Percentiles rank a stretch among this genome's conserved stretches.
These are phyloP conservation scores for Talaromyces rugulosus DNA, from an alignment of 2,329 filamentous ascomycete species.

Conservation along the genomic window DNA sequence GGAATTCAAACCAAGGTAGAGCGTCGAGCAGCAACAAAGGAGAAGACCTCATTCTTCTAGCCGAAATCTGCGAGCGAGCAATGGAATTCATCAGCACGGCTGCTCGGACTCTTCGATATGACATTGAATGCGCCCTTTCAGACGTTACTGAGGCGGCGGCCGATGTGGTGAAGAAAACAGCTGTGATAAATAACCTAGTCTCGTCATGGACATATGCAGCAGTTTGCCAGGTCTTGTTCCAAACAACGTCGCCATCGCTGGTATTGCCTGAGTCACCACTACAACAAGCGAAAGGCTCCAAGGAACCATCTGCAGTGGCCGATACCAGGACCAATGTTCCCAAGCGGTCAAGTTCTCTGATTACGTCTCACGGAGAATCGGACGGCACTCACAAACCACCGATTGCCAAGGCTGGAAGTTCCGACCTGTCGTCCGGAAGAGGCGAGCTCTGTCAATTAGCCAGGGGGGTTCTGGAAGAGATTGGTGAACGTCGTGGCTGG, in stretches of 20 bases:
- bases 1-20: conserved; percentile 24
- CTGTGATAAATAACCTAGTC: conserved; percentile 44
- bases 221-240: conserved; percentile 39
- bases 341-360: conserved; percentile 37
- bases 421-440: conserved; percentile 76
- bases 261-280: conserved; percentile 34
- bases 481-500: conserved; percentile 71
- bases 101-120: conserved; percentile 72
- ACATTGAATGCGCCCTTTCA: conserved; percentile 63
- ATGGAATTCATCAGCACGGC: conserved; percentile 79
- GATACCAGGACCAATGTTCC: conserved; percentile 29
- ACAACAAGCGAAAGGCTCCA: conserved; percentile 23
- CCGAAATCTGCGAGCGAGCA: conserved; percentile 78
- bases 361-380: conserved; percentile 3
- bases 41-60: conserved; percentile 75
- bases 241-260: conserved; percentile 35
- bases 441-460: conserved; percentile 79
- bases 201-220: conserved; percentile 45
- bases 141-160: conserved; percentile 36
- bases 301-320: conserved; percentile 19
- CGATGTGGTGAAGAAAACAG: conserved; percentile 27
- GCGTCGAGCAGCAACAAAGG: conserved; percentile 53
- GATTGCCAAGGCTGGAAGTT: conserved; percentile 56
- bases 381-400: conserved; percentile 30
- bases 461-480: conserved; percentile 69